These are phyloP conservation scores for Gossypium ekmanianum DNA, from an alignment of 345 rosid genomes.

Conservation along the genomic window DNA sequence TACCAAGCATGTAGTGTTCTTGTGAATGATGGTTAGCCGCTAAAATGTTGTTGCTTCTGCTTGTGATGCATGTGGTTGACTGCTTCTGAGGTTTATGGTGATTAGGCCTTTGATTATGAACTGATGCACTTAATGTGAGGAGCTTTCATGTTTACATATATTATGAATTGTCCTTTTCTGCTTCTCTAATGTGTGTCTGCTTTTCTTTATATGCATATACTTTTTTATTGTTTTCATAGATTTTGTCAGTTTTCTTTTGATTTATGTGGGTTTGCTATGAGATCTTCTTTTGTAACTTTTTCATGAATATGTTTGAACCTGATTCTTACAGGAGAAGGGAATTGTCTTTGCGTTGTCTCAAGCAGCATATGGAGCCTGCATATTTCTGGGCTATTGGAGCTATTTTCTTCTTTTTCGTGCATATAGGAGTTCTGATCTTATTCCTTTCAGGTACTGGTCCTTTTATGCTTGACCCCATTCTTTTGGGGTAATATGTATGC, in stretches of 20 bases:
- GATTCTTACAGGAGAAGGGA: slow-evolving; percentile 55
- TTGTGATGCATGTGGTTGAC: not conserved
- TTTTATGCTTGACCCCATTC: not conserved
- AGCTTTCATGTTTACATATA: not conserved
- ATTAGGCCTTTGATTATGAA: not conserved
- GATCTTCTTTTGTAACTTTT: slow-evolving; percentile 10
- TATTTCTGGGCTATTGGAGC: slow-evolving; percentile 82
- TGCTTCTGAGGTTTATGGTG: not conserved
- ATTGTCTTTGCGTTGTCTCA: slow-evolving; percentile 70
- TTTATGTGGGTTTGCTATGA: not conserved
- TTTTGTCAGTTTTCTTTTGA: not conserved
- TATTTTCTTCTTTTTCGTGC: slow-evolving; percentile 57
- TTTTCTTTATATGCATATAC: not conserved
- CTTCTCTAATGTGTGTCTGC: not conserved
- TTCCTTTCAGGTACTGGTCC: slow-evolving; percentile 76
- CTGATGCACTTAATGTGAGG: not conserved
- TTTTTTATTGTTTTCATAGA: not conserved
- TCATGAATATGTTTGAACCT: not conserved
- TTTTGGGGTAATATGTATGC: slow-evolving; percentile 11
- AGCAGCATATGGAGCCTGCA: slow-evolving; percentile 73
- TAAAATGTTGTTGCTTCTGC: not conserved
- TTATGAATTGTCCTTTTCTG: not conserved
- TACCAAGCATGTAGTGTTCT: not conserved
- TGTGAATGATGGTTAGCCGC: not conserved
- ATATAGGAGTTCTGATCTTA: slow-evolving; percentile 47